Conservation (phyloP, 768 basidiomycete genomes). For the Naganishia kalamii region DNA sequence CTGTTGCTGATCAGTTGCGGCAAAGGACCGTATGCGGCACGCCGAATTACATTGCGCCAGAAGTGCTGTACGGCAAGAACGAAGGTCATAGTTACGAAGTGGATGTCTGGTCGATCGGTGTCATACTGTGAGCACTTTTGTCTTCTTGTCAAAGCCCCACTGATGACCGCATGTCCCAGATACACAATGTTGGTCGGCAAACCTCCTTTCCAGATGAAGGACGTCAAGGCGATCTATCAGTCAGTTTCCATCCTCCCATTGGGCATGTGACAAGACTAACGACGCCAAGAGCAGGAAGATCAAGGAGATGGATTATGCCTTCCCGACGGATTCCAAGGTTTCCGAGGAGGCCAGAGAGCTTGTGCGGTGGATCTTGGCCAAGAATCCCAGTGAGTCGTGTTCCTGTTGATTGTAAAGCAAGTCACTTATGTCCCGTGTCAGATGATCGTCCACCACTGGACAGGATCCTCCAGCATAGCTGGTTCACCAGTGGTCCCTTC, state of each 20-base stretch:
- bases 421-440: conserved; percentile 5
- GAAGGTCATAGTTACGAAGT: conserved; percentile 98
- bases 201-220: conserved; percentile 98
- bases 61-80: conserved; percentile 57
- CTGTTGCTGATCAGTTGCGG: neutral
- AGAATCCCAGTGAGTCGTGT: conserved; percentile 56
- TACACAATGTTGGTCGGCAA: conserved; percentile 89
- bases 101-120: conserved; percentile 95
- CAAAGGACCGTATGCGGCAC: conserved; percentile 85
- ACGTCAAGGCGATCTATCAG: conserved; percentile 95
- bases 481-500: conserved; percentile 74
- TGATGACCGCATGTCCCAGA: conserved; percentile 27
- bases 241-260: conserved; percentile 45
- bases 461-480: conserved; percentile 75
- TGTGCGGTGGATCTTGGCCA: conserved; percentile 76
- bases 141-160: neutral
- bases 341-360: conserved; percentile 68
- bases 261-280: neutral
- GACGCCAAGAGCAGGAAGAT: conserved; percentile 62
- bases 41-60: conserved; percentile 97
- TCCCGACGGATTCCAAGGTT: conserved; percentile 69
- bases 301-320: conserved; percentile 85
- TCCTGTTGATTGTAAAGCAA: neutral
- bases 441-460: conserved; percentile 72
- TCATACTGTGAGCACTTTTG: conserved; percentile 59